Percentiles rank a stretch among this genome's conserved stretches.
These are phyloP conservation scores for Aethionema arabicum DNA, from an alignment of 345 rosid genomes.

Conservation along the genomic window DNA sequence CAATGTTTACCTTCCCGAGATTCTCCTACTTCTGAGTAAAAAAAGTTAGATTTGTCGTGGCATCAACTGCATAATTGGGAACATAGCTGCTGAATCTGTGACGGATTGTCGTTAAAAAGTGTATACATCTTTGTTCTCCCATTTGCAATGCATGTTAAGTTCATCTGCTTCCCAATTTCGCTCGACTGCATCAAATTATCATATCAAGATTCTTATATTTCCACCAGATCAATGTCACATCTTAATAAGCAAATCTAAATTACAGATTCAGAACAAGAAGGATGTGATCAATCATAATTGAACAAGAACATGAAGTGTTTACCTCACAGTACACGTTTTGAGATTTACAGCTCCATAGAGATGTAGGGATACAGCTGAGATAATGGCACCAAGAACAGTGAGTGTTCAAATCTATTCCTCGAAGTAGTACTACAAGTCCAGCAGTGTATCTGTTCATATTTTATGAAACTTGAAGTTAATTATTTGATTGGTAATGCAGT, in stretches of 20 bases:
- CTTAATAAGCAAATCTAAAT: not conserved
- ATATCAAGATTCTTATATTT: not conserved
- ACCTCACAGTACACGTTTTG: constrained; percentile 60
- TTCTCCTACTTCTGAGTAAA: constrained; percentile 27
- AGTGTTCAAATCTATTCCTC: constrained; percentile 61
- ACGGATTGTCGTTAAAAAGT: constrained; percentile 24
- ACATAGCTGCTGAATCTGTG: constrained; percentile 51
- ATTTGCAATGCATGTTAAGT: constrained; percentile 59
- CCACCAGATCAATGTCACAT: not conserved
- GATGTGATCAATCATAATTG: not conserved
- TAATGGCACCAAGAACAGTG: constrained; percentile 91
- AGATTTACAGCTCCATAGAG: constrained; percentile 72
- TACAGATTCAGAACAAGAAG: not conserved
- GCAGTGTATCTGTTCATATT: constrained; percentile 43
- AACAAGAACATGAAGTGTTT: constrained; percentile 6
- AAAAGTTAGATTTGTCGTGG: constrained; percentile 17
- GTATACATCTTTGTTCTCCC: constrained; percentile 47
- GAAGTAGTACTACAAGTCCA: constrained; percentile 63
- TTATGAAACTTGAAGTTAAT: not conserved
- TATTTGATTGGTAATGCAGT: not conserved
- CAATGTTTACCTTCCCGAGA: constrained; percentile 22
- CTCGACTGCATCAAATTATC: constrained; percentile 51
- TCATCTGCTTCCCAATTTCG: constrained; percentile 46
- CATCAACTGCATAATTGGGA: constrained; percentile 58
- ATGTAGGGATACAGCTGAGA: constrained; percentile 80